Evolutionary conservation across 2,329 filamentous ascomycete species (phyloP), one percentile per base, ranked within the genome.

Genomic region (Septoria petroselini): DNA sequence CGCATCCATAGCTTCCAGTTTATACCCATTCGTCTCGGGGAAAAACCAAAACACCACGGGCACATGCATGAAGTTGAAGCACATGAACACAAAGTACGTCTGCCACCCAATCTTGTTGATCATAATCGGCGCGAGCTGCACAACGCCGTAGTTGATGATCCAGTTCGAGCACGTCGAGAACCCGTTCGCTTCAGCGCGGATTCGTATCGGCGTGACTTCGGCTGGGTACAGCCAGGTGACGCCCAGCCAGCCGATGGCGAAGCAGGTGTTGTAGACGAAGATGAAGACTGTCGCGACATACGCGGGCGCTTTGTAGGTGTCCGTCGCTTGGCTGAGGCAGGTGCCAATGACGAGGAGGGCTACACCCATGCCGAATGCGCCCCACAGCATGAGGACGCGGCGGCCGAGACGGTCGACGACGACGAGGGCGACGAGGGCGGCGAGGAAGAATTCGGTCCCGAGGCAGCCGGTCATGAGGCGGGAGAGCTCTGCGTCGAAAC

Each of bases 401-500:
- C 71, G 66, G 11, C 71, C 84, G 3, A 84, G 78, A 1, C 79
- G 76, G 66, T 86, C 83, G 30, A 86, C 81, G 43, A 81, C 71
- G 61, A 82, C 83, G 78, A 83, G 79, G 2, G 84, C 55, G 11
- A 65, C 48, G n/a, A 58, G 31, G 14, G 62, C 58, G 11, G 52
- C 52, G 14, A 64, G 35, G 33, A 62, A 60, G 49, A 60, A 63
- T 35, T 57, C 59, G 7, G 58, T 61, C 6, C 58, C 58, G 11
- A 62, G 55, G 18, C 50, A 56, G 3, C 54, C 58, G n/a, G 59
- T 56, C 38, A 62, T 51, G 18, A 65, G 50, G 14, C 60, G 40
- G 7, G 55, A 53, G 6, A 56, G 41, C 2, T 54, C 48, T 6
- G 48, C 40, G 15, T 55, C 45, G 30, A 61, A 61, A 41, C 77